Percentiles rank a stretch among this genome's conserved stretches.
phyloP scores from a whole-genome alignment of 78 protist species.

The Dictyostelium discoideum region dicty_2.7 NC_007088.5:4169501-4170000 shows the following conservation, averaged over 20 bases:
- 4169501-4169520: no score
- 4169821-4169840: neutral
- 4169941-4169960: no score
- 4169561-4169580: neutral
- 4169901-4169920: neutral
- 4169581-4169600: neutral
- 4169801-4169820: neutral
- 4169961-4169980: neutral
- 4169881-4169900: neutral
- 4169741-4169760: neutral
- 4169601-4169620: neutral
- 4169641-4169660: neutral
- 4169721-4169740: neutral
- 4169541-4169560: no score
- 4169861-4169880: neutral
- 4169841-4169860: neutral
- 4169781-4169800: neutral
- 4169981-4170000: no score
- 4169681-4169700: neutral
- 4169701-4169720: neutral
- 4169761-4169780: neutral
- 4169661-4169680: neutral
- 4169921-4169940: neutral
- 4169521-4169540: no score
- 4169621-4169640: neutral